Evolutionary conservation across 352 stramenopile genomes (phyloP).

Genomic region (Phytophthora pistaciae): DNA sequence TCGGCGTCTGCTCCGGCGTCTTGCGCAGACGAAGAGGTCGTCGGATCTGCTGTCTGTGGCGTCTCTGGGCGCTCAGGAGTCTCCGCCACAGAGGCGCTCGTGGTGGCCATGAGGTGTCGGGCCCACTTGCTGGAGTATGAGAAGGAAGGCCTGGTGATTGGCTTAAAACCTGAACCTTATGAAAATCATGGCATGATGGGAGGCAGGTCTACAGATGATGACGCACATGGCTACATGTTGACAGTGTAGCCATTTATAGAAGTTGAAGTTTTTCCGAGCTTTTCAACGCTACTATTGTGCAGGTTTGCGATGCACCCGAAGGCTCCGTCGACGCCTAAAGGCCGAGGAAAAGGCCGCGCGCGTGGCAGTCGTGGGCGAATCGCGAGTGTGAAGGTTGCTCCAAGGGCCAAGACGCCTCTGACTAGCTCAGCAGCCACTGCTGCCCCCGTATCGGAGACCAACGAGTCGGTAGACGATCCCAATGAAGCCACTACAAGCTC

Average conservation of each 20-base stretch:
- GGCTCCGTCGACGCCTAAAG: conserved; percentile 23
- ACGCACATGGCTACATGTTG: conserved; percentile 4
- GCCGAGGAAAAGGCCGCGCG: conserved; percentile 13
- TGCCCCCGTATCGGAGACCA: conserved; percentile 4
- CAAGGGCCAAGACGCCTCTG: conserved; percentile 16
- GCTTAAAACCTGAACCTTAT: neutral
- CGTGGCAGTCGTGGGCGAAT: conserved; percentile 7
- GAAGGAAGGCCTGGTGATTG: conserved; percentile 2
- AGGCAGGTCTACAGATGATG: neutral
- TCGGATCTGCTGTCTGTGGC: neutral
- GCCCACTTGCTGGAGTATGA: neutral
- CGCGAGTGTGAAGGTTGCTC: conserved; percentile 15
- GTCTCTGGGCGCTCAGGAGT: neutral
- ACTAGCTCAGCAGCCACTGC: neutral
- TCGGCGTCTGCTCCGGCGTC: neutral
- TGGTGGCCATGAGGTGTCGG: conserved; percentile 1
- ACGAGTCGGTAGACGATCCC: neutral
- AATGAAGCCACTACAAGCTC: neutral
- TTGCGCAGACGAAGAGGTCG: neutral
- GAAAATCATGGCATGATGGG: neutral
- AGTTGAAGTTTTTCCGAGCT: conserved; percentile 4
- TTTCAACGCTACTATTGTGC: conserved; percentile 1
- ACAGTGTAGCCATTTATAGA: conserved; percentile 24
- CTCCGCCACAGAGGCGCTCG: neutral
- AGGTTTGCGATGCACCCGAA: conserved; percentile 9